phyloP scores from a whole-genome alignment of 2,329 filamentous ascomycete genomes.

The Fusarium penzigii region DNA sequence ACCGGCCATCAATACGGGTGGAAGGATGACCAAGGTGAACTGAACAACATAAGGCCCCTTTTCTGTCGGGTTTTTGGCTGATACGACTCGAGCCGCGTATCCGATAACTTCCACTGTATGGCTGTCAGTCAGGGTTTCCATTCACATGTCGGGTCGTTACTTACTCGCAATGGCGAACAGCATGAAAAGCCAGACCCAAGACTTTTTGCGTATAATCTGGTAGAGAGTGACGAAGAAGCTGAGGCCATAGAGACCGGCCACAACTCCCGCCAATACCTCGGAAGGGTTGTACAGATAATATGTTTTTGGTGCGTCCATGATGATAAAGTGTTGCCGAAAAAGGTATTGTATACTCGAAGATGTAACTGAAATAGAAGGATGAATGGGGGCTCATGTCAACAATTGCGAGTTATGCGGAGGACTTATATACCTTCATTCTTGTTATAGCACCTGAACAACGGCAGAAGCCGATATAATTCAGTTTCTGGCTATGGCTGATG shows the following conservation, averaged over 20 bases:
- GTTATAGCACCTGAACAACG: no score
- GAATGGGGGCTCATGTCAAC: no score
- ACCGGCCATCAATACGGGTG: constrained; percentile 26
- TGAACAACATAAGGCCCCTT: constrained; percentile 22
- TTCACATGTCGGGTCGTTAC: accelerated
- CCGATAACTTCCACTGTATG: constrained; percentile 16
- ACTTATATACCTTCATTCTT: no score
- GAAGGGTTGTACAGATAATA: constrained; percentile 23
- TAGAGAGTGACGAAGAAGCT: constrained; percentile 17
- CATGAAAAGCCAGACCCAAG: constrained; percentile 25
- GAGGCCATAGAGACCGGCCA: constrained; percentile 18
- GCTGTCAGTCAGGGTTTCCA: accelerated
- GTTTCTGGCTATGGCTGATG: no score
- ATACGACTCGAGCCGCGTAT: constrained; percentile 17
- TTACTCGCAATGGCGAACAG: constrained; percentile 17
- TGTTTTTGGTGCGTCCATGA: constrained; percentile 11
- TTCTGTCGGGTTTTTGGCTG: constrained; percentile 12
- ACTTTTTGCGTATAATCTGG: constrained; percentile 17
- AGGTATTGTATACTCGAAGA: no score
- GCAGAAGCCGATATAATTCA: no score
- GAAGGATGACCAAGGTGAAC: constrained; percentile 22
- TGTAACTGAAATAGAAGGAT: no score
- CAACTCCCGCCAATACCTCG: constrained; percentile 14
- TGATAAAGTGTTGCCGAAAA: not conserved
- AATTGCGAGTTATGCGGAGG: no score